Evolutionary conservation across 768 basidiomycete genomes (phyloP).

Genomic region (Aureoboletus auriporus): DNA sequence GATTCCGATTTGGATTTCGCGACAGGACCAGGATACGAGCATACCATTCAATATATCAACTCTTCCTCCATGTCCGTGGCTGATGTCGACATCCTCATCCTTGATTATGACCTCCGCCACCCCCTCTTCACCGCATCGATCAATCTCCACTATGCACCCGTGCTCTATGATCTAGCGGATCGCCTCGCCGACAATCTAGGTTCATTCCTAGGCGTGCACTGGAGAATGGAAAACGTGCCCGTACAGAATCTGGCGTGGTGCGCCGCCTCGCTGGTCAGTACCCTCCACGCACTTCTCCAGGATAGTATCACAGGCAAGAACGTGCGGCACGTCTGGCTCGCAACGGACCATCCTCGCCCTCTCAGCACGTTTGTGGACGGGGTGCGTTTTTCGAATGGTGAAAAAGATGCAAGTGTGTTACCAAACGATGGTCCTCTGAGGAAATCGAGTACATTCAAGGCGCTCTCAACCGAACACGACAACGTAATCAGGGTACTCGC

Average conservation of each 20-base stretch:
- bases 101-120: conserved; percentile 52
- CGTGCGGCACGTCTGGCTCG: conserved; percentile 48
- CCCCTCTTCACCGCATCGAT: conserved; percentile 34
- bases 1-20: conserved; percentile 3
- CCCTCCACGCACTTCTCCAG: conserved; percentile 35
- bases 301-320: conserved; percentile 22
- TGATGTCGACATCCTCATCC: conserved; percentile 41
- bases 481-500: conserved; percentile 43
- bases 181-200: conserved; percentile 31
- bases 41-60: conserved; percentile 12
- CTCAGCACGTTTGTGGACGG: background rate
- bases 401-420: background rate
- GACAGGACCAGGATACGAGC: conserved; percentile 11
- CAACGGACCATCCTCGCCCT: conserved; percentile 47
- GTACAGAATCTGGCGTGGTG: conserved; percentile 42
- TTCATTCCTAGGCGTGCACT: conserved; percentile 51
- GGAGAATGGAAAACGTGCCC: conserved; percentile 52
- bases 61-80: conserved; percentile 18
- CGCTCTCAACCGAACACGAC: conserved; percentile 39
- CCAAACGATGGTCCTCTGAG: conserved; percentile 5
- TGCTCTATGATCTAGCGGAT: conserved; percentile 39
- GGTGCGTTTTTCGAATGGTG: too few relatives aligned
- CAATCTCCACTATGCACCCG: conserved; percentile 41
- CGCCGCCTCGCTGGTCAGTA: conserved; percentile 45
- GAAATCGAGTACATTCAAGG: conserved; percentile 46